Base-by-base conservation (phyloP, 2,329 filamentous ascomycete genomes). In the Akanthomyces muscarius region DNA sequence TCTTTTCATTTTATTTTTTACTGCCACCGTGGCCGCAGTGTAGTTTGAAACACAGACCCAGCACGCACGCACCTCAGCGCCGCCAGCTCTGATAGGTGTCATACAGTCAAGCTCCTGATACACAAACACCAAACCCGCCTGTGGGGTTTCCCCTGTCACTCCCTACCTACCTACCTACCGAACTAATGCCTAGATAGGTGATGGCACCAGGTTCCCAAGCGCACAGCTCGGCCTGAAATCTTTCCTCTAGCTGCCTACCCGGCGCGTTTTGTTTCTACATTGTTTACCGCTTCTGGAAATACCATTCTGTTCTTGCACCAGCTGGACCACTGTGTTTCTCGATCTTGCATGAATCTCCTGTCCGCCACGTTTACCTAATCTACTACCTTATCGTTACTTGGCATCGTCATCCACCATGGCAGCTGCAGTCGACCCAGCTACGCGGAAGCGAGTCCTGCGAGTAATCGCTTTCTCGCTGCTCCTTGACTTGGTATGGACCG, bases 381-480 rank as follows among this genome's bases (percentile, higher is more conserved):
- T 38, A n/a, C 14, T 28, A 25, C 42, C 38, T 28, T 6, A 11
- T 38, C 41, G 18, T 36, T 36, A 7, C 48, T 28, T 36, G 36
- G 7, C 53, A 11, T 44, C 36, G 23, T 23, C 36, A 23, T 38
- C 30, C 54, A 63, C 63, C 63, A 81, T 81, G 79, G 76, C 79
- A 50, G 63, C 70, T 45, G 21, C 60, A 14, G 77, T 86, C 38
- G 82, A 85, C 68, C 75, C 82, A 54, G 74, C 77, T 63, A 81
- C 80, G 74, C 87, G 93, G 66, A 96, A 91, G 78, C 88, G 83
- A 78, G 92, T 97, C 67, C 81, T 98, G 66, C 88, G 84, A 71
- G 92, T 98, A 69, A 86, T 98, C 66, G 93, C 97, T 76, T 82
- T 95, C 66, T 97, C 94, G 61, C 82, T 98, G 47, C 83, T 98